Percentiles rank a stretch among this genome's conserved stretches.
These are phyloP conservation scores for Arthroderma sp. DNA, from an alignment of 2,329 filamentous ascomycete species.

Conservation along the genomic window DNA sequence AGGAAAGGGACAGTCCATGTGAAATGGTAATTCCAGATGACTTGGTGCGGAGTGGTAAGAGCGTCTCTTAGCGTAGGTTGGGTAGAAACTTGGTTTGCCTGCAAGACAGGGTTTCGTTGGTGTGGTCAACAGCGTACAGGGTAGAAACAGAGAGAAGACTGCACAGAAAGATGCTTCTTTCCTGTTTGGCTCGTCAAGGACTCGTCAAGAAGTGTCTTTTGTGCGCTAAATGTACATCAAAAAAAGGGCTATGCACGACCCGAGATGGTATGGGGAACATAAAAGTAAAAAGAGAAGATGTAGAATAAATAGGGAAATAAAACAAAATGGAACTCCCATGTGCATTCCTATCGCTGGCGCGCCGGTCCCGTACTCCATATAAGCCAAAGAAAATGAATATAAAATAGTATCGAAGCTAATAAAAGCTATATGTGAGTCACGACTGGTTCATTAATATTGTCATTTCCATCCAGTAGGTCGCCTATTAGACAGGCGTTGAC, in stretches of 20 bases:
- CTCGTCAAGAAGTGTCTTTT: constrained; percentile 3
- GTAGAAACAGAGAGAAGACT: not conserved
- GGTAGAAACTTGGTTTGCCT: not conserved
- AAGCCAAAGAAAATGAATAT: not conserved
- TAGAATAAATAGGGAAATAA: not conserved
- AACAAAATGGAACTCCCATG: not conserved
- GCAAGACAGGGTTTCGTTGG: not conserved
- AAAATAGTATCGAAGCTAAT: not conserved
- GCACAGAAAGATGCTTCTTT: not conserved
- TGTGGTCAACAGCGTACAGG: not conserved
- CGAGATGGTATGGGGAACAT: not conserved
- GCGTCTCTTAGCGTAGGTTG: no score
- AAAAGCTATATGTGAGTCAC: not conserved
- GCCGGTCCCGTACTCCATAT: not conserved
- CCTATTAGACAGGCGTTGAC: constrained; percentile 2
- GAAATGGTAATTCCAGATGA: no score
- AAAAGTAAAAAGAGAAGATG: not conserved
- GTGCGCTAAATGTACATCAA: constrained; percentile 4
- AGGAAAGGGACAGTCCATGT: no score
- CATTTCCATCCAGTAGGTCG: not conserved
- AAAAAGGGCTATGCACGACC: not conserved
- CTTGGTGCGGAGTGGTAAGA: no score
- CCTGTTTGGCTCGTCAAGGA: not conserved
- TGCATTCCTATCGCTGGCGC: not conserved
- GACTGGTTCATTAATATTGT: constrained; percentile 2